Evolutionary conservation across 2,329 filamentous ascomycete genomes (phyloP).

Genomic region (Fusarium globosum): DNA sequence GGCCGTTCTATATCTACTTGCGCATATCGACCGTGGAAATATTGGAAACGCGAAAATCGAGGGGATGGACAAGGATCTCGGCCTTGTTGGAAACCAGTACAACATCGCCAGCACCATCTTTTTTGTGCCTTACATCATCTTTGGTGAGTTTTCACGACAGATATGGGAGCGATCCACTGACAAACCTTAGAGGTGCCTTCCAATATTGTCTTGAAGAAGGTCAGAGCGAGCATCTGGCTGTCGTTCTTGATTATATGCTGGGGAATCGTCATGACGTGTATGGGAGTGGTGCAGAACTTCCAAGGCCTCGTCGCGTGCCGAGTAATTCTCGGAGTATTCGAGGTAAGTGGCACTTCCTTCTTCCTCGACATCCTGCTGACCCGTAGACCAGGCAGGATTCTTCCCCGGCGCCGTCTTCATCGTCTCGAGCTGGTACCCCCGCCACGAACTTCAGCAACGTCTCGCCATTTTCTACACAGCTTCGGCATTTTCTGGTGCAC

Average conservation of each 20-base stretch:
- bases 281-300: slow-evolving; percentile 59
- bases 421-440: slow-evolving; percentile 47
- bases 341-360: slow-evolving; percentile 37
- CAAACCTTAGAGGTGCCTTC: slow-evolving; percentile 50
- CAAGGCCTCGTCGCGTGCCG: slow-evolving; percentile 58
- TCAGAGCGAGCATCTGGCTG: slow-evolving; percentile 51
- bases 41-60: slow-evolving; percentile 44
- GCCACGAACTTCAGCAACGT: slow-evolving; percentile 45
- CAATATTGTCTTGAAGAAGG: slow-evolving; percentile 50
- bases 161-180: not conserved
- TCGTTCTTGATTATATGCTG: slow-evolving; percentile 52
- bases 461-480: slow-evolving; percentile 52
- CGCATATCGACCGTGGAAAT: slow-evolving; percentile 37
- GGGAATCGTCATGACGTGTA: slow-evolving; percentile 57
- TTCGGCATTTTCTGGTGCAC: slow-evolving; percentile 54
- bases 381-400: slow-evolving; percentile 50
- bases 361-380: not conserved
- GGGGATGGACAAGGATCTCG: slow-evolving; percentile 60
- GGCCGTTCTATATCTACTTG: slow-evolving; percentile 28
- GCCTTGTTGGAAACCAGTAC: slow-evolving; percentile 62
- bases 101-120: slow-evolving; percentile 63
- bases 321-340: slow-evolving; percentile 55
- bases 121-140: slow-evolving; percentile 66
- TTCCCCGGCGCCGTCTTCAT: slow-evolving; percentile 49
- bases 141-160: not conserved